These are phyloP conservation scores for Mucor saturninus DNA, from an alignment of 371 early-diverging fungal genomes.

Conservation along the genomic window DNA sequence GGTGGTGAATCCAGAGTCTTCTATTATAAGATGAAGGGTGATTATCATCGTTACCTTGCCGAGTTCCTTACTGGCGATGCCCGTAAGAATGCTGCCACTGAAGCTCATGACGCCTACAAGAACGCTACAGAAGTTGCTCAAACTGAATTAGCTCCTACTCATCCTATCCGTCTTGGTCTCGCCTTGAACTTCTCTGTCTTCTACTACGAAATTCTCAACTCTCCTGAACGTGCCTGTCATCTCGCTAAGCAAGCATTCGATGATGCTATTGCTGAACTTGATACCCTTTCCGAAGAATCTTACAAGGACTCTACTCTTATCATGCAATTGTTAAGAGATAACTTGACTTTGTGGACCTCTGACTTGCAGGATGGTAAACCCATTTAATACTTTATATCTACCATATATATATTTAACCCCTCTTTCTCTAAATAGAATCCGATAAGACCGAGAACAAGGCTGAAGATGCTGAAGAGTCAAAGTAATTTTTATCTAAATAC, in stretches of 20 bases:
- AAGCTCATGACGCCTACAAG: constrained; percentile 97
- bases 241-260: constrained; percentile 99
- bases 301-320: constrained; percentile 99
- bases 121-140: constrained; percentile 94
- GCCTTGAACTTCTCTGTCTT: constrained; percentile 99
- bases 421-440: constrained; percentile 26
- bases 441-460: constrained; percentile 48
- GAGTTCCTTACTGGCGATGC: constrained; percentile 93
- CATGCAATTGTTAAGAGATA: constrained; percentile 99
- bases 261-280: constrained; percentile 98
- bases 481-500: constrained; percentile 27
- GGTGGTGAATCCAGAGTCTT: constrained; percentile 98
- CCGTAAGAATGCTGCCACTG: constrained; percentile 86
- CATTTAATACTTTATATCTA: neutral
- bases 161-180: constrained; percentile 99
- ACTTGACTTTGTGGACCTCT: constrained; percentile 99
- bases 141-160: constrained; percentile 94
- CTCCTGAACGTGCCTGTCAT: constrained; percentile 98
- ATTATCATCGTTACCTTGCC: constrained; percentile 99
- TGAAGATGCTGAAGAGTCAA: constrained; percentile 49
- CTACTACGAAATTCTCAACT: constrained; percentile 99
- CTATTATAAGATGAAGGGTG: constrained; percentile 99
- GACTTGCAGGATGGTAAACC: constrained; percentile 86
- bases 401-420: neutral
- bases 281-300: constrained; percentile 98